Base-by-base conservation (phyloP, 371 early-diverging fungal genomes). In the Mortierella sp. region DNA sequence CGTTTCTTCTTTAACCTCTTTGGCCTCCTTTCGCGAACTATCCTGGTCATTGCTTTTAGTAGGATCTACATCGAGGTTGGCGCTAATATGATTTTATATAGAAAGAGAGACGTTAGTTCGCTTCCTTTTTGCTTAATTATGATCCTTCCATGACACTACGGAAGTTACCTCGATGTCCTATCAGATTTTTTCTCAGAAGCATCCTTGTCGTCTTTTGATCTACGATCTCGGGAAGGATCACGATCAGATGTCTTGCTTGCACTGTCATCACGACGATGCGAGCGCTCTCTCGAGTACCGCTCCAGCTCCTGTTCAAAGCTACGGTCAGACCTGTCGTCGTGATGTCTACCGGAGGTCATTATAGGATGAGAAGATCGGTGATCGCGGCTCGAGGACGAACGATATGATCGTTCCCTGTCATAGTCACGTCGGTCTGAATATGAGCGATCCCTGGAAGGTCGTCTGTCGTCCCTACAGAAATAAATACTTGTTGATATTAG, bases 251-350 rank as follows among this genome's bases (percentile, higher is more conserved):
- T 39, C 50, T 50, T 63, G 47, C 56, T 30, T 12, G 50, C 17
- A 34, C 54, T 58, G 14, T 65, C 78, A 9, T 76, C 78, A 2
- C 61, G 56, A 21, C 66, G 52, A 50, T 60, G 57, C 3, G 78
- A 65, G 11, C 70, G 60, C 7, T 76, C 78, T 31, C 78, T 47
- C 1, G 59, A 60, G 44, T 76, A 76, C 1, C 78, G 56, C 26
- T 76, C 78, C 30, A 76, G 44, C 19, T 76, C 78, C 34, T 61
- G 70, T 26, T 76, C 78, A 76, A 76, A 76, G 19, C 75, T 73
- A 24, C 53, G 53, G 21, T 76, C 78, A 2, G 62, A 42, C 14
- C 78, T 47, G 26, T 68, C 64, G 26, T 70, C 62, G 28, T 64
- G 19, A 19, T 58, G 62, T 27, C 65, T 60, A 48, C 70, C 78